Evolutionary conservation across 1,284 basidiomycete species (phyloP).

Genomic region (Melampsora occidentalis): DNA sequence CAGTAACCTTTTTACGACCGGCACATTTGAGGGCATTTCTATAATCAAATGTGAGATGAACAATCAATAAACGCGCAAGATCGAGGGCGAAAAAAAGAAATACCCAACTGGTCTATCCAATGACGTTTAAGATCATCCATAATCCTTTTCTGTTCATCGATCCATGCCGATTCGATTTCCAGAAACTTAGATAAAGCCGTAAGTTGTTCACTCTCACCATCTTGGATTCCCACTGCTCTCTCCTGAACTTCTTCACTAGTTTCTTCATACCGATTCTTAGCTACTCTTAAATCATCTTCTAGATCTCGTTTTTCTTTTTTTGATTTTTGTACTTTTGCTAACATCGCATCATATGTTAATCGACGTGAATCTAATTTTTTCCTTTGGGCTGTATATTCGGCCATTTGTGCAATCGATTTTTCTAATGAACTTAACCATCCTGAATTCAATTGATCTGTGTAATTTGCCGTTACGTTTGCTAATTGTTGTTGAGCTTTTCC

Average conservation of each 20-base stretch:
- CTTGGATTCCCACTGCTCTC: slow-evolving; percentile 47
- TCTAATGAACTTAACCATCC: slow-evolving; percentile 40
- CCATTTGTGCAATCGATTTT: slow-evolving; percentile 42
- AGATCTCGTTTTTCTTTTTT: slow-evolving; percentile 51
- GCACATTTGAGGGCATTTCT: slow-evolving; percentile 27
- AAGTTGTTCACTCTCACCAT: slow-evolving; percentile 48
- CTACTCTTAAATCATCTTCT: slow-evolving; percentile 49
- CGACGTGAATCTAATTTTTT: slow-evolving; percentile 48
- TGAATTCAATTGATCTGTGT: slow-evolving; percentile 35
- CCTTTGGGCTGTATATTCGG: slow-evolving; percentile 39
- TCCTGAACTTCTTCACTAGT: slow-evolving; percentile 49
- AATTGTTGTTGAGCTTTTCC: slow-evolving; percentile 42
- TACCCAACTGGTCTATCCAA: slow-evolving; percentile 39
- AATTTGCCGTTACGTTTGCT: slow-evolving; percentile 34
- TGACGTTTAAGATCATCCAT: slow-evolving; percentile 48
- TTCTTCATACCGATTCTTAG: slow-evolving; percentile 49
- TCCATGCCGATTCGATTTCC: slow-evolving; percentile 48
- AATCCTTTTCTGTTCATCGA: slow-evolving; percentile 47
- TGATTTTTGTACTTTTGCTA: slow-evolving; percentile 50
- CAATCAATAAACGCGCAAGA: background rate
- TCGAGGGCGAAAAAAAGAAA: background rate
- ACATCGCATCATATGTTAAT: slow-evolving; percentile 47
- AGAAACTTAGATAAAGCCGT: slow-evolving; percentile 48
- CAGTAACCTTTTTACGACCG: slow-evolving; percentile 32
- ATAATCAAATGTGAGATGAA: background rate